phyloP scores from a whole-genome alignment of 371 early-diverging fungal genomes.

The Syncephalis plumigaleata region DNA sequence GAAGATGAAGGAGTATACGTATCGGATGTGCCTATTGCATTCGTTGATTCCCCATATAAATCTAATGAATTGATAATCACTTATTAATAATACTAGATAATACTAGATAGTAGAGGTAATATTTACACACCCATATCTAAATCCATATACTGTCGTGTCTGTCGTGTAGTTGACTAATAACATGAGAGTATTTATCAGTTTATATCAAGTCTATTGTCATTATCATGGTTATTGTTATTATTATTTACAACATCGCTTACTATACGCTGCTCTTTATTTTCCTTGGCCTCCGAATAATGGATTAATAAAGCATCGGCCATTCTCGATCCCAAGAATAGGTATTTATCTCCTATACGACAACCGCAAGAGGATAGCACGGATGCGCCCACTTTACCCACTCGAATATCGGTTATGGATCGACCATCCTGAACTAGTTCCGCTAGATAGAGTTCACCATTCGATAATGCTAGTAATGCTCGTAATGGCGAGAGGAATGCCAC shows the following conservation, averaged over 20 bases:
- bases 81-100: background rate
- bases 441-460: constrained; percentile 48
- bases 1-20: too few relatives aligned
- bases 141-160: background rate
- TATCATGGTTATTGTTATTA: too few relatives aligned
- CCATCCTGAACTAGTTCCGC: constrained; percentile 54
- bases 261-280: background rate
- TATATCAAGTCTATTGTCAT: too few relatives aligned
- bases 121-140: background rate
- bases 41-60: constrained; percentile 15
- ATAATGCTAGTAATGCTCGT: constrained; percentile 30
- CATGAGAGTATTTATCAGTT: too few relatives aligned
- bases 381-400: constrained; percentile 20
- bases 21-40: constrained; percentile 4
- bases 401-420: constrained; percentile 22
- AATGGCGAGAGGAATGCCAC: constrained; percentile 18
- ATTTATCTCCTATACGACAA: constrained; percentile 27
- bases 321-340: constrained; percentile 69
- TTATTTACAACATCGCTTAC: constrained; percentile 12
- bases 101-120: background rate
- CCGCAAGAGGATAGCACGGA: constrained; percentile 39
- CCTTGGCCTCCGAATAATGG: constrained; percentile 18
- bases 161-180: background rate
- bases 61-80: constrained; percentile 6
- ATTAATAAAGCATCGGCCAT: constrained; percentile 65